These are phyloP conservation scores for Linderniella brevidens DNA, from an alignment of 257 asterid species.

Conservation along the genomic window DNA sequence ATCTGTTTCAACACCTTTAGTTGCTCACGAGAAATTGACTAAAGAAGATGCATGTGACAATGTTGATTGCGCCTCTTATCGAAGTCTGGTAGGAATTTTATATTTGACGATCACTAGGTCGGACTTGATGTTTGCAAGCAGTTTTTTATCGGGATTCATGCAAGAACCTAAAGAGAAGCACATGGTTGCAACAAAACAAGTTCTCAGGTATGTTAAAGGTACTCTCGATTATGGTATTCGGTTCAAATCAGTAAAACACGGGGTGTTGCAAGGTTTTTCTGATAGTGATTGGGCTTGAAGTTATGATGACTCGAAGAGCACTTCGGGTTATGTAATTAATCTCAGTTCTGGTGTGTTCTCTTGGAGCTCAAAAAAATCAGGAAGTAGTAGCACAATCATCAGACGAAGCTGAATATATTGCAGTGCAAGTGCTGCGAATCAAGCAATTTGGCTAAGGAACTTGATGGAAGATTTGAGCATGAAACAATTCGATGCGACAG, in stretches of 20 bases:
- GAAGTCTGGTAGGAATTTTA: background rate
- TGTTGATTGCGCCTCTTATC: background rate
- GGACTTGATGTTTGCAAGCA: background rate
- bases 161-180: background rate
- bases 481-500: too few relatives aligned
- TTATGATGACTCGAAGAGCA: background rate
- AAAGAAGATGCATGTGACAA: background rate
- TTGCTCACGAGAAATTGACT: background rate
- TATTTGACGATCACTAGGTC: background rate
- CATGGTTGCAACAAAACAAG: background rate
- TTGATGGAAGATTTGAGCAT: too few relatives aligned
- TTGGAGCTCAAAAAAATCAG: too few relatives aligned
- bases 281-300: background rate
- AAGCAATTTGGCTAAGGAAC: too few relatives aligned
- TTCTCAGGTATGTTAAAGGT: background rate
- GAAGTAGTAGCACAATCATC: too few relatives aligned
- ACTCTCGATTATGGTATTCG: background rate
- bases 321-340: too few relatives aligned
- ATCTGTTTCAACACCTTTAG: background rate
- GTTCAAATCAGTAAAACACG: background rate
- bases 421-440: too few relatives aligned
- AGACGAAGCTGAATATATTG: too few relatives aligned
- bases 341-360: too few relatives aligned
- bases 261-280: background rate
- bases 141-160: background rate